Percentiles rank a stretch among this genome's conserved stretches.
Evolutionary conservation across 1,284 basidiomycete genomes (phyloP).

Genomic region (Vanrija humicola): DNA sequence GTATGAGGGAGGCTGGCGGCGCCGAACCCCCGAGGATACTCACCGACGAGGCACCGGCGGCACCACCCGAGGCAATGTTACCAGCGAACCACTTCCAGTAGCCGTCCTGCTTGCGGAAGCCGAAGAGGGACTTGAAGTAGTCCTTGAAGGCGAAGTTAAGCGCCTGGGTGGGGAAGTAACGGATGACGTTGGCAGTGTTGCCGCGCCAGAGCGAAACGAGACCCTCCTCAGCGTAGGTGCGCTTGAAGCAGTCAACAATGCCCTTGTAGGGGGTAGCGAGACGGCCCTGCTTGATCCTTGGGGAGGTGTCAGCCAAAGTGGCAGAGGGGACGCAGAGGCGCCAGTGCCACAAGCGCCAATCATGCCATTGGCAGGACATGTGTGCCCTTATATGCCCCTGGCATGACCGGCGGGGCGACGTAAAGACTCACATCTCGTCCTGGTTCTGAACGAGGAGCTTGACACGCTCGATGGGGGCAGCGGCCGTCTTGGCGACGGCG

Average conservation of each 20-base stretch:
- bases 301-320: no score
- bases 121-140: constrained; percentile 92
- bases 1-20: no score
- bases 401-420: no score
- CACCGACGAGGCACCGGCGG: constrained; percentile 84
- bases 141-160: constrained; percentile 98
- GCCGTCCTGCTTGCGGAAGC: constrained; percentile 81
- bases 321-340: not conserved
- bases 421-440: constrained; percentile 50
- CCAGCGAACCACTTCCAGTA: constrained; percentile 89
- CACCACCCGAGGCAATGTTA: constrained; percentile 94
- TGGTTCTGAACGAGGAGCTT: constrained; percentile 97
- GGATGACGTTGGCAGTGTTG: constrained; percentile 96
- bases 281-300: constrained; percentile 89
- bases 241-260: constrained; percentile 77
- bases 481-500: constrained; percentile 94
- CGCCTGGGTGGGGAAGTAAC: constrained; percentile 96
- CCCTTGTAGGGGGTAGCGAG: constrained; percentile 90
- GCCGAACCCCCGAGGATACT: constrained; percentile 65
- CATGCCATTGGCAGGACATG: no score
- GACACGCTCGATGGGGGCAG: constrained; percentile 98
- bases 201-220: constrained; percentile 87
- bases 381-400: no score
- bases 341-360: constrained; percentile 9
- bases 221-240: constrained; percentile 88